Evolutionary conservation across 2,329 filamentous ascomycete species (phyloP), one percentile per base, ranked within the genome.

Genomic region (Sporothrix globosa): DNA sequence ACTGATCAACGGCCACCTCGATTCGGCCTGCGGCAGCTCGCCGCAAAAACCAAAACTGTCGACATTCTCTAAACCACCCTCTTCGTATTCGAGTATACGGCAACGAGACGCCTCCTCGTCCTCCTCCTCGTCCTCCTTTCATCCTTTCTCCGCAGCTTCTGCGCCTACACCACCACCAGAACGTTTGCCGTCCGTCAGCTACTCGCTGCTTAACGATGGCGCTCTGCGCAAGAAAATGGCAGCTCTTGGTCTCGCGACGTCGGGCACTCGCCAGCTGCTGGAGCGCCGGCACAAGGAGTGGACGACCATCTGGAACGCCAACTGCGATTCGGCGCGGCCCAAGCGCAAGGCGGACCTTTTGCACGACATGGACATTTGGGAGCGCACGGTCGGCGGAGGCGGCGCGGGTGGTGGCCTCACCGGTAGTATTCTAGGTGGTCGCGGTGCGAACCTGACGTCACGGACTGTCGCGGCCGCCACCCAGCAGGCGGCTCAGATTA

Each of bases 241-340:
- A 21, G 93, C 97, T 2, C 83, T 96, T 1, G 93, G 94, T 0
- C 89, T 98, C 70, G 90, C 92, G 0, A 86, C 84, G 11, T 84
- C 82, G 72, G 96, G 96, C 0, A 80, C 85, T 0, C 90, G 90
- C 60, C 82, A 85, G 60, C 83, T 94, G 1, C 83, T 98, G 69
- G 91, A 95, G 77, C 87, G 86, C 74, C 87, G 96, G 21, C 94
- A 98, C 76, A 92, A 88, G 30, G 96, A 99, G 79, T 99, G 94
- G 94, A 86, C 96, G 67, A 97, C 96, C 50, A 82, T 99, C 21
- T 97, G 93, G 91, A 99, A 99, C 79, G 92, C 96, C 13, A 99
- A 99, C 78, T 97, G 93, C 80, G 96, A 99, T 79, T 91, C 94
- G 2, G 87, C 86, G 48, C 83, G 83, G 1, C 93, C 93, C 0